A percentile compares a stretch with the other conserved stretches of the same genome.
Conservation (phyloP, 768 basidiomycete species). For the Auricularia heimuer region DNA sequence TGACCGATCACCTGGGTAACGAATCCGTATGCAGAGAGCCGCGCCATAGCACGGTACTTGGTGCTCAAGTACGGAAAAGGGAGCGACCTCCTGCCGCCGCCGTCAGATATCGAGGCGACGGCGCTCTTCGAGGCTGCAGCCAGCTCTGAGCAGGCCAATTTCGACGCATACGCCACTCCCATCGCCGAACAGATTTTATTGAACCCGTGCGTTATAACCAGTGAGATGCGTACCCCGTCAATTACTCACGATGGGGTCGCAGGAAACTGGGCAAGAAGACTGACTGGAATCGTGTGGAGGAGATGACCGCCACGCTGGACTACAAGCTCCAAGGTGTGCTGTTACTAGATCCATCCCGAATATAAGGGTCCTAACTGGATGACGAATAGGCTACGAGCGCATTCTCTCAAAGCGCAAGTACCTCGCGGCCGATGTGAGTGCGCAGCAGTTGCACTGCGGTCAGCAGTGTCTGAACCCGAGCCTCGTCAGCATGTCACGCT, state of each 20-base stretch:
- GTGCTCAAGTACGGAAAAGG: slow-evolving; percentile 38
- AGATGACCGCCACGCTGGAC: slow-evolving; percentile 17
- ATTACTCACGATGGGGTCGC: no score
- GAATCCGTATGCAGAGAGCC: slow-evolving; percentile 25
- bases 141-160: slow-evolving; percentile 43
- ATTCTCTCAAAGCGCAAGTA: slow-evolving; percentile 49
- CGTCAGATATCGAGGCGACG: slow-evolving; percentile 22
- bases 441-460: no score
- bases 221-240: no score
- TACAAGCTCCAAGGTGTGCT: slow-evolving; percentile 31
- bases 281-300: slow-evolving; percentile 1
- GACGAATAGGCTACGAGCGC: slow-evolving; percentile 31
- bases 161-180: slow-evolving; percentile 36
- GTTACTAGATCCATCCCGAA: background rate
- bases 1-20: no score
- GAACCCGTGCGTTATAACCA: background rate
- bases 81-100: slow-evolving; percentile 39
- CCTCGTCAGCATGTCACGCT: slow-evolving; percentile 33
- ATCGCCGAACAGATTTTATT: slow-evolving; percentile 32
- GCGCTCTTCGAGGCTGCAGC: slow-evolving; percentile 42
- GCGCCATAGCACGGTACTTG: slow-evolving; percentile 53
- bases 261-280: background rate
- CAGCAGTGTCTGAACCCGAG: no score
- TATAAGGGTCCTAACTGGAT: background rate
- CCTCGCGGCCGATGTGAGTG: slow-evolving; percentile 30